Evolutionary conservation across 2,329 filamentous ascomycete genomes (phyloP).

Genomic region (Leptographium radiaticola): DNA sequence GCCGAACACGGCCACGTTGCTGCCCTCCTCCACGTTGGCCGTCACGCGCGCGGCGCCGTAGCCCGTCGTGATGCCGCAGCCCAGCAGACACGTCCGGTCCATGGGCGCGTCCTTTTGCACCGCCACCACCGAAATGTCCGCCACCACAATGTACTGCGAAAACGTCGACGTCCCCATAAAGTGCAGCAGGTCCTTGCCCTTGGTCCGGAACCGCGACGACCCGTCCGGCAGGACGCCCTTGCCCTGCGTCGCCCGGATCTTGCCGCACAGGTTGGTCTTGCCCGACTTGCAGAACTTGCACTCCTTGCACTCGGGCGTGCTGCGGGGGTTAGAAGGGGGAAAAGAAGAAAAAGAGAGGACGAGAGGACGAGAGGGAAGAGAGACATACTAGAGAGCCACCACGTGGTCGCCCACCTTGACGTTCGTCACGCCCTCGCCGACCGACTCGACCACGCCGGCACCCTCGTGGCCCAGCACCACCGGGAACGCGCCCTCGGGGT

Average conservation of each 20-base stretch:
- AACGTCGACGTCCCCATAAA: slow-evolving; percentile 99
- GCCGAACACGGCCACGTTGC: slow-evolving; percentile 84
- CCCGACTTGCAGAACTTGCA: slow-evolving; percentile 99
- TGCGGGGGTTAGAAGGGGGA: slow-evolving; percentile 22
- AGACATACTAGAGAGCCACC: slow-evolving; percentile 65
- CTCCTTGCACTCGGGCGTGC: slow-evolving; percentile 91
- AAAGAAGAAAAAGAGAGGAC: not conserved
- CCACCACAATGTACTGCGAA: slow-evolving; percentile 96
- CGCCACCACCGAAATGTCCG: slow-evolving; percentile 89
- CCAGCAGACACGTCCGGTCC: slow-evolving; percentile 90
- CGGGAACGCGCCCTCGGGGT: slow-evolving; percentile 89
- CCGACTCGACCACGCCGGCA: slow-evolving; percentile 79
- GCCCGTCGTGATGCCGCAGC: slow-evolving; percentile 96
- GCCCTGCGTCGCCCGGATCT: slow-evolving; percentile 95
- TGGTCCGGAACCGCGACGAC: slow-evolving; percentile 86
- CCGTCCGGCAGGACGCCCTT: slow-evolving; percentile 95
- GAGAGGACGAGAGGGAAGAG: too few species aligned
- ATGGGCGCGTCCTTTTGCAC: slow-evolving; percentile 84
- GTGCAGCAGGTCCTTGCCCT: slow-evolving; percentile 88
- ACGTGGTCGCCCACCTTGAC: slow-evolving; percentile 90
- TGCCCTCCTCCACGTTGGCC: slow-evolving; percentile 79
- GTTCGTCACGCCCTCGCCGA: slow-evolving; percentile 85
- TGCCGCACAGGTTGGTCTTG: slow-evolving; percentile 98
- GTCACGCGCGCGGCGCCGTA: slow-evolving; percentile 94
- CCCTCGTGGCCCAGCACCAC: slow-evolving; percentile 84